Base-by-base conservation (phyloP, 495 filamentous ascomycete species). In the Thozetella sp. region DNA sequence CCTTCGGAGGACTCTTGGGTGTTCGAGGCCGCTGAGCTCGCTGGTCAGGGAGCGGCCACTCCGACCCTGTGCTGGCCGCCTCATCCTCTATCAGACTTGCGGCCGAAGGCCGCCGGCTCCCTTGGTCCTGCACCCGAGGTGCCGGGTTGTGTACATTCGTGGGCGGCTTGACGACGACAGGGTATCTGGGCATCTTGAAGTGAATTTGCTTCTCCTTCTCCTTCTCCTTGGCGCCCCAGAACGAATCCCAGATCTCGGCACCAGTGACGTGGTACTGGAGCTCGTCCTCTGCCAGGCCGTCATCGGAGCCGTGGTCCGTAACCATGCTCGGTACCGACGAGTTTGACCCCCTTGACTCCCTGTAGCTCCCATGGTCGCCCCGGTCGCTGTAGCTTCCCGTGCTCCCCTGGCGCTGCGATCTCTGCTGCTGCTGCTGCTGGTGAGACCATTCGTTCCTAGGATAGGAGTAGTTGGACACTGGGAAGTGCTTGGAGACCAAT, bases 231-330 rank as follows among this genome's bases (percentile, higher is more conserved):
- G 19, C 34, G n/a, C 61, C 59, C 60, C 59, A 63, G 20, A 61
- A 68, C 11, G 60, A 58, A 26, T 72, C 64, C 71, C 71, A 73
- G 10, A 64, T 37, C 22, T 63, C 60, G 2, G 60, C 17, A 2
- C 59, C 62, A 6, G 60, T 43, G 2, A 37, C 34, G 25, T 55
- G 58, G 25, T 66, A 56, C 24, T 72, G 63, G 40, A 57, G 61
- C 30, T 72, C 71, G 20, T 72, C 71, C 2, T 72, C 69, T 6
- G 52, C 25, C 3, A 67, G 67, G n/a, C 66, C 19, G 43, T 48
- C 43, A 53, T 71, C 69, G 2, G 67, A 71, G 11, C 62, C 69
- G 9, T 62, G 61, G 55, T 72, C 71, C 45, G 71, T 64, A 1
- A 72, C 53, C 69, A 68, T 66, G 2, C 59, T 63, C 13, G 69